These are phyloP conservation scores for Russula sp. DNA, from an alignment of 768 basidiomycete genomes.

Conservation along the genomic window DNA sequence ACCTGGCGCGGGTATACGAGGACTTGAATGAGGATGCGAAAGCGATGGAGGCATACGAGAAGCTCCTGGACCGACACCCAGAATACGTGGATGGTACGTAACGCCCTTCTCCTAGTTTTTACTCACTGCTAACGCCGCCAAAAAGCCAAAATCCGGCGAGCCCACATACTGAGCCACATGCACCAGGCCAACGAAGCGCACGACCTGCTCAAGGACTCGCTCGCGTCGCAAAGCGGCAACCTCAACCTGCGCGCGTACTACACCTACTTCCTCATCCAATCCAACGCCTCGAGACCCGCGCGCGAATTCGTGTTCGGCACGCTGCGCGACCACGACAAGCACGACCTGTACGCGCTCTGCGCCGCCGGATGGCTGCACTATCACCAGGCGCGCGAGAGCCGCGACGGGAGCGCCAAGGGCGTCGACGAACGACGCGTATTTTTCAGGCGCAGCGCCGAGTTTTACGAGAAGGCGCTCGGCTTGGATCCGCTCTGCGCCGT, in stretches of 20 bases:
- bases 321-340: slow-evolving; percentile 75
- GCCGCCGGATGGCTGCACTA: slow-evolving; percentile 85
- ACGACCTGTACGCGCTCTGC: slow-evolving; percentile 88
- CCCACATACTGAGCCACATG: slow-evolving; percentile 63
- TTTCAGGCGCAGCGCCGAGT: slow-evolving; percentile 80
- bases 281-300: slow-evolving; percentile 59
- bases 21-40: slow-evolving; percentile 63
- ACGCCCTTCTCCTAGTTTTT: neutral
- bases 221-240: slow-evolving; percentile 68
- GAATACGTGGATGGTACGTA: slow-evolving; percentile 90
- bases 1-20: slow-evolving; percentile 88
- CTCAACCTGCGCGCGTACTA: slow-evolving; percentile 90
- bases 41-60: slow-evolving; percentile 82
- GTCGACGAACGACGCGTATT: slow-evolving; percentile 66
- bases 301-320: slow-evolving; percentile 88
- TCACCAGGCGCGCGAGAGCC: slow-evolving; percentile 75
- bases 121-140: neutral
- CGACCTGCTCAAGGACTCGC: slow-evolving; percentile 81
- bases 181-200: slow-evolving; percentile 79
- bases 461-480: slow-evolving; percentile 85
- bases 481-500: slow-evolving; percentile 82
- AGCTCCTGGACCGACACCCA: slow-evolving; percentile 82
- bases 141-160: slow-evolving; percentile 87
- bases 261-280: slow-evolving; percentile 85
- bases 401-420: slow-evolving; percentile 50